These are phyloP conservation scores for Pholiota microspora DNA, from an alignment of 768 basidiomycete genomes.

Conservation along the genomic window DNA sequence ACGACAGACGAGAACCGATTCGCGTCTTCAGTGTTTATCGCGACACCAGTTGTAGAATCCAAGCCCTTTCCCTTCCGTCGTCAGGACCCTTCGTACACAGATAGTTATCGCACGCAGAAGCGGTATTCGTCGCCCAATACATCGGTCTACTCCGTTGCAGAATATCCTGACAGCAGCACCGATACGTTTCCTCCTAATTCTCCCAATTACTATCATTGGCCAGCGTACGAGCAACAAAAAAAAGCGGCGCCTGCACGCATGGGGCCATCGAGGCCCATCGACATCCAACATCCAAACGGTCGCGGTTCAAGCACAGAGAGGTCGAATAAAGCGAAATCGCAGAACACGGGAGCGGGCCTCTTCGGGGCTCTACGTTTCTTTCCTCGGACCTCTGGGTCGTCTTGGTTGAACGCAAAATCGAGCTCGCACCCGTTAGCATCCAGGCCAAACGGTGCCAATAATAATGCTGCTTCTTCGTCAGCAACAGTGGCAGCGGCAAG, in stretches of 20 bases:
- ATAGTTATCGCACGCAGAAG: conserved; percentile 20
- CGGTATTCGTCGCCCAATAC: conserved; percentile 25
- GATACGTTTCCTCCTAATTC: conserved; percentile 15
- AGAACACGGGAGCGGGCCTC: conserved; percentile 9
- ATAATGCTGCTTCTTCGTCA: background rate
- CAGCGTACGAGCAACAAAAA: conserved; percentile 4
- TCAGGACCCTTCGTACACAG: conserved; percentile 12
- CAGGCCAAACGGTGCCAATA: background rate
- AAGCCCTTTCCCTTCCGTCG: conserved; percentile 16
- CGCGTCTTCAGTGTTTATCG: conserved; percentile 22
- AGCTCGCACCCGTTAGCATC: conserved; percentile 2
- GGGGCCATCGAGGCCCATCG: conserved; percentile 13
- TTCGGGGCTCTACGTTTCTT: conserved; percentile 25
- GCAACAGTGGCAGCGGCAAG: background rate
- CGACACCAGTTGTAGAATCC: conserved; percentile 20
- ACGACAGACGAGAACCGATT: conserved; percentile 22
- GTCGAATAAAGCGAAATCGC: conserved; percentile 11
- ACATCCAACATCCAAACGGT: conserved; percentile 10
- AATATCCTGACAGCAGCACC: conserved; percentile 6
- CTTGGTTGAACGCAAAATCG: conserved; percentile 23
- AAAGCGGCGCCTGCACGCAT: conserved; percentile 6
- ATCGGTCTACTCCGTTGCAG: conserved; percentile 23
- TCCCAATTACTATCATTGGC: conserved; percentile 12
- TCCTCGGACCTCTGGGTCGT: conserved; percentile 23
- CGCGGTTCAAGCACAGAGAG: conserved; percentile 4